Conservation (phyloP, 2,329 filamentous ascomycete species). For the Exophiala bonariae region DNA sequence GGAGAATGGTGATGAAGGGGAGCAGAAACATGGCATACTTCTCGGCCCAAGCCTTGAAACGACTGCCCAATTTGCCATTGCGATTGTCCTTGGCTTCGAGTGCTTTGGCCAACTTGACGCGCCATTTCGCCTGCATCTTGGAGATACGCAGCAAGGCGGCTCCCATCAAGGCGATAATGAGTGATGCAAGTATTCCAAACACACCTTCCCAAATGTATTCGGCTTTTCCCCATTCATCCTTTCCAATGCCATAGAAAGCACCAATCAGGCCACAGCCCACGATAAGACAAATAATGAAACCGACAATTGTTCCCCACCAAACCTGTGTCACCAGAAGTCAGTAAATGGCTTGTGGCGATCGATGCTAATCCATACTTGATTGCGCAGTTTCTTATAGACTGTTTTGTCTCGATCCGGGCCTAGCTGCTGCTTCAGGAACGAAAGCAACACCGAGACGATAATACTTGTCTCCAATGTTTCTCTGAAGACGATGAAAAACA, state of each 20-base stretch:
- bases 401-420: constrained; percentile 61
- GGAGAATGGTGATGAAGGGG: constrained; percentile 82
- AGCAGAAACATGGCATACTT: constrained; percentile 85
- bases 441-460: constrained; percentile 81
- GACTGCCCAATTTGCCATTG: constrained; percentile 39
- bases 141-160: constrained; percentile 76
- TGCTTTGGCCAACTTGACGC: constrained; percentile 73
- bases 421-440: constrained; percentile 81
- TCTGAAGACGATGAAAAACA: constrained; percentile 90
- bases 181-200: constrained; percentile 70
- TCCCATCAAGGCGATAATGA: constrained; percentile 82
- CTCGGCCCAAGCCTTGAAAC: constrained; percentile 65
- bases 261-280: constrained; percentile 70
- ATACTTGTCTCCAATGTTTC: constrained; percentile 81
- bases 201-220: constrained; percentile 81
- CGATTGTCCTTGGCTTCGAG: constrained; percentile 57
- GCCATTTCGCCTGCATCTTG: constrained; percentile 85
- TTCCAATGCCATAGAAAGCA: constrained; percentile 70
- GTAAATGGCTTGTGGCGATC: no score
- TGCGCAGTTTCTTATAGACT: constrained; percentile 67
- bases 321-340: constrained; percentile 45
- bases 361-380: no score
- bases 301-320: constrained; percentile 66
- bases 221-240: constrained; percentile 64
- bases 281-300: constrained; percentile 64